Evolutionary conservation across 2,329 filamentous ascomycete genomes (phyloP), one percentile per base, ranked within the genome.

Genomic region (Claviceps digitariae): DNA sequence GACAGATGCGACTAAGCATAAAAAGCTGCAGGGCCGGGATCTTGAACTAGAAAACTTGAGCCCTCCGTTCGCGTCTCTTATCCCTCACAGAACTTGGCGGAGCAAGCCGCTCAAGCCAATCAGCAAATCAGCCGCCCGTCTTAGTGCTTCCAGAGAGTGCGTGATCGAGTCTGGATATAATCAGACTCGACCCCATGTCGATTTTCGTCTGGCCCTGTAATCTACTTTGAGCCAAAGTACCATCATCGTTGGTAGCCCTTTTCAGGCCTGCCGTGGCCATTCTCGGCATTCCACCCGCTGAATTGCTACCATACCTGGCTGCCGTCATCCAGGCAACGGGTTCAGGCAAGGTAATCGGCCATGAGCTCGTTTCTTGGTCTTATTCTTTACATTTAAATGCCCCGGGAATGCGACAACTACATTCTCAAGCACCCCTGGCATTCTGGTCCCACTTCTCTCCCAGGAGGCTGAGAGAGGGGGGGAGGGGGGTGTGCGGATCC

Each of bases 381-480:
- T 49, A 10, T 49, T 36, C 29, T 46, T 49, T 44, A 31, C 46
- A 21, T 36, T 36, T 43, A 25, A 40, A 50, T 38, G 48, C 38
- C 46, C 53, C 46, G 45, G 53, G 53, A 52, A 54, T 52, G 53
- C 25, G 50, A 49, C 46, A 49, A 54, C 47, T 53, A 53, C 36
- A 53, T 44, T 50, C 52, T 41, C 41, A 31, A 40, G 17, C 48
- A 54, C 52, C 49, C 48, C 34, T 47, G 52, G 34, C 49, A 6
- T 51, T 20, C 20, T 43, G 45, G 38, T 45, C 38, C 49, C 53
- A 38, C 49, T 31, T 38, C 17, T n/a, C 48, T 20, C 48, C n/a
- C 17, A 23, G 20, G 17, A 45, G 45, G 50, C 31, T 47, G 50
- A 52, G 46, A 50, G 41, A 21, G n/a, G 27, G n/a, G 41, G 20